These are phyloP conservation scores for Tripidium arundinaceum DNA, from an alignment of 202 grass and related monocot species.

Conservation along the genomic window DNA sequence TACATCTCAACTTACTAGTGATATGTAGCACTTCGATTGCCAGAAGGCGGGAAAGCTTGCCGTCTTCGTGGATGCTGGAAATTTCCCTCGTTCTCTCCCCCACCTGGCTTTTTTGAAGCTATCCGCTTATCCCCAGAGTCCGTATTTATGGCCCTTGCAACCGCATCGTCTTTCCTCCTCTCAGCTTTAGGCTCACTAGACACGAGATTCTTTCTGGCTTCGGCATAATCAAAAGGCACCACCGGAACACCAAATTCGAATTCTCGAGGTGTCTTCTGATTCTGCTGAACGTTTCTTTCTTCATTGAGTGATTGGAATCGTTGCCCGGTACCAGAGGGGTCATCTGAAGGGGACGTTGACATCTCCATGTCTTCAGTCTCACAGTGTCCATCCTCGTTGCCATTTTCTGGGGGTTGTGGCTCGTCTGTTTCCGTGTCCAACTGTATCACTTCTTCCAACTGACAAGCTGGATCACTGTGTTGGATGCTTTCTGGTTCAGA, in stretches of 20 bases:
- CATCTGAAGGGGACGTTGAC: slow-evolving; percentile 31
- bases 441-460: slow-evolving; percentile 58
- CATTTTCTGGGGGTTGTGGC: slow-evolving; percentile 30
- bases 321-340: slow-evolving; percentile 45
- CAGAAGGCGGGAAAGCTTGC: slow-evolving; percentile 84
- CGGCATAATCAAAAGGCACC: slow-evolving; percentile 55
- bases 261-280: slow-evolving; percentile 19
- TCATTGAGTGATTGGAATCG: slow-evolving; percentile 56
- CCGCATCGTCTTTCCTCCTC: slow-evolving; percentile 36
- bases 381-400: slow-evolving; percentile 15
- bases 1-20: slow-evolving; percentile 33
- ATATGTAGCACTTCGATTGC: slow-evolving; percentile 74
- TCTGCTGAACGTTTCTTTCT: slow-evolving; percentile 43
- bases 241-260: slow-evolving; percentile 39
- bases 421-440: slow-evolving; percentile 42
- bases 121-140: slow-evolving; percentile 28
- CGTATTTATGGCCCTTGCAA: slow-evolving; percentile 44
- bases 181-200: slow-evolving; percentile 44
- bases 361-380: slow-evolving; percentile 32
- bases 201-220: slow-evolving; percentile 55
- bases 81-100: slow-evolving; percentile 36
- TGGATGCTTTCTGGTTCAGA: slow-evolving; percentile 41
- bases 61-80: slow-evolving; percentile 57
- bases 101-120: slow-evolving; percentile 19
- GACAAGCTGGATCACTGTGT: slow-evolving; percentile 36